Conservation (phyloP, 108 stramenopile species). For the Cyclotella baltica region DNA sequence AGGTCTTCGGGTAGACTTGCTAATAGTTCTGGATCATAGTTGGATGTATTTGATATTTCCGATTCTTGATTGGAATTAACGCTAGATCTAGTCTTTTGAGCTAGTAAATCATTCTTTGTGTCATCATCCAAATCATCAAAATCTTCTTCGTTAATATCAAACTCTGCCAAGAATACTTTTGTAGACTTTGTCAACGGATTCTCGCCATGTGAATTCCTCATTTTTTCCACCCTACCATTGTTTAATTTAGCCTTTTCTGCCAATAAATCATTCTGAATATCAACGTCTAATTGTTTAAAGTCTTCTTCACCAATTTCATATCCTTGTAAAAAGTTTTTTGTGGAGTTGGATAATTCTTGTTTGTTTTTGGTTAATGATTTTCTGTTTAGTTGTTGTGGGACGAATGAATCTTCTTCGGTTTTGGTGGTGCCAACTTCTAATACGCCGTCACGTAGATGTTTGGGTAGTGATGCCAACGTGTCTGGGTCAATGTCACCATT, state of each 20-base stretch:
- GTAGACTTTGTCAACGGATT: slow-evolving; percentile 18
- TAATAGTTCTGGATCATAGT: slow-evolving; percentile 31
- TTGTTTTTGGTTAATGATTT: not conserved
- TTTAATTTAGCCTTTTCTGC: slow-evolving; percentile 14
- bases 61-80: not conserved
- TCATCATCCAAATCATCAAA: slow-evolving; percentile 14
- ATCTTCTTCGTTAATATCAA: slow-evolving; percentile 10
- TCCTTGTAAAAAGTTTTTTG: slow-evolving; percentile 21
- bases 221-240: not conserved
- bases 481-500: slow-evolving; percentile 33
- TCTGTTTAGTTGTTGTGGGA: no score
- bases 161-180: slow-evolving; percentile 21
- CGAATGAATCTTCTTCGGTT: not conserved
- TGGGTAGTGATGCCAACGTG: slow-evolving; percentile 37
- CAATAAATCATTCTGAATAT: slow-evolving; percentile 40
- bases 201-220: not conserved
- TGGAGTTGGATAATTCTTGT: slow-evolving; percentile 12
- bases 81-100: not conserved
- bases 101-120: not conserved
- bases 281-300: slow-evolving; percentile 23
- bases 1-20: slow-evolving; percentile 45
- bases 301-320: slow-evolving; percentile 25
- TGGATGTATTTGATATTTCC: not conserved
- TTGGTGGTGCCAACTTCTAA: slow-evolving; percentile 26
- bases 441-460: slow-evolving; percentile 37